phyloP scores from a whole-genome alignment of 2,329 filamentous ascomycete genomes.

The Cladosporium colombiae region DNA sequence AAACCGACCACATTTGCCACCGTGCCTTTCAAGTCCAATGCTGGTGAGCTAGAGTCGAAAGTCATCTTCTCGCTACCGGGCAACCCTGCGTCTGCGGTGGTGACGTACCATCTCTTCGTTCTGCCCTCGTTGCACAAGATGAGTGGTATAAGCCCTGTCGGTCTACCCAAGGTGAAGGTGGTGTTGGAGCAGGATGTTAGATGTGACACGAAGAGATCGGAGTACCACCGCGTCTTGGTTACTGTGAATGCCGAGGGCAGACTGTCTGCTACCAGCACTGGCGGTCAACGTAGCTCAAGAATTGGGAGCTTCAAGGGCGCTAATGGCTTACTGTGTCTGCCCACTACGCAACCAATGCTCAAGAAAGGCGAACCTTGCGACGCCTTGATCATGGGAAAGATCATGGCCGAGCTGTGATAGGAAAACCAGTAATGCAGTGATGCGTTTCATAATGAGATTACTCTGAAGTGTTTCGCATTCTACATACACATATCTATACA shows the following conservation, averaged over 20 bases:
- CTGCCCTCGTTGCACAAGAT: slow-evolving; percentile 80
- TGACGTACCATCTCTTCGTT: slow-evolving; percentile 93
- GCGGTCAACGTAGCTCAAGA: slow-evolving; percentile 82
- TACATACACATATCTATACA: slow-evolving; percentile 22
- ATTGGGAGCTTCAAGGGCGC: slow-evolving; percentile 87
- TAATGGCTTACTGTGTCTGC: slow-evolving; percentile 81
- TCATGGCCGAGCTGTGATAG: slow-evolving; percentile 39
- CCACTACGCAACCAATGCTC: slow-evolving; percentile 63
- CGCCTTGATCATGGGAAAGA: slow-evolving; percentile 73
- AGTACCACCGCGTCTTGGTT: slow-evolving; percentile 87
- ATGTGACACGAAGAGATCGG: slow-evolving; percentile 73
- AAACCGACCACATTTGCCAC: slow-evolving; percentile 98
- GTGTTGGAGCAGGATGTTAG: slow-evolving; percentile 69
- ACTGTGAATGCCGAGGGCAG: slow-evolving; percentile 63
- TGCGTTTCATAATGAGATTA: not conserved
- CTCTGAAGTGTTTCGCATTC: slow-evolving; percentile 8
- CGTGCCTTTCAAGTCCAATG: slow-evolving; percentile 61
- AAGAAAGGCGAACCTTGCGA: slow-evolving; percentile 71
- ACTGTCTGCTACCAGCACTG: slow-evolving; percentile 77
- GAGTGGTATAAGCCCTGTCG: slow-evolving; percentile 66
- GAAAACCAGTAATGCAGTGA: not conserved
- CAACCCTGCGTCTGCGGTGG: slow-evolving; percentile 89
- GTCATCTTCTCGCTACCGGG: slow-evolving; percentile 88
- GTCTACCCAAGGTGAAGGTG: slow-evolving; percentile 73
- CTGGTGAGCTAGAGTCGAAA: slow-evolving; percentile 61